A percentile compares a stretch with the other conserved stretches of the same genome.
These are phyloP conservation scores for Rhododendron griersonianum DNA, from an alignment of 148 eudicot species.

Conservation along the genomic window DNA sequence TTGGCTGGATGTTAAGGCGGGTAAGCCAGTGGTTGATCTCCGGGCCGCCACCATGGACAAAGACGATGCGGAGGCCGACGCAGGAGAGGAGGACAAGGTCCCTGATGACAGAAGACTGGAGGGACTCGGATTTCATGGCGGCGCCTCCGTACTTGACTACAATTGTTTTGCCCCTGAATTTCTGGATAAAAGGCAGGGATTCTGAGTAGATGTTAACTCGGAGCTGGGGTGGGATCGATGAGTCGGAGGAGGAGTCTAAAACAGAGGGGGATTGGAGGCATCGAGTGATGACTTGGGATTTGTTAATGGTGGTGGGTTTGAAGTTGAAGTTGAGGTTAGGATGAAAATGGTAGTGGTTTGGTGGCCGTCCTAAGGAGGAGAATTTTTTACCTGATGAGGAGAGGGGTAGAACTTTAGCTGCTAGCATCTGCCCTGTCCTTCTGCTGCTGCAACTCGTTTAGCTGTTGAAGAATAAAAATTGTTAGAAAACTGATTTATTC, in stretches of 20 bases:
- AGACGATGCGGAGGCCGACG: constrained; percentile 61
- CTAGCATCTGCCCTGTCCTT: not conserved
- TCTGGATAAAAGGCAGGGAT: constrained; percentile 72
- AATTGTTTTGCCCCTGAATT: constrained; percentile 67
- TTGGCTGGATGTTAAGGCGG: constrained; percentile 49
- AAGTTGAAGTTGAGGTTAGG: not conserved
- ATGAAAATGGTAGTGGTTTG: not conserved
- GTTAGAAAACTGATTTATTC: not conserved
- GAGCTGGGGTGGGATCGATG: not conserved
- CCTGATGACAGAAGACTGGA: constrained; percentile 66
- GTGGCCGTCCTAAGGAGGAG: not conserved
- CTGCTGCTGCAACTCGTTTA: not conserved
- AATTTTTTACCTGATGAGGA: not conserved
- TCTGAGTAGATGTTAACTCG: constrained; percentile 73
- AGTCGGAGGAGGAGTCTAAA: not conserved
- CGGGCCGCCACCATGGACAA: constrained; percentile 85
- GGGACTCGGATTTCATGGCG: constrained; percentile 70
- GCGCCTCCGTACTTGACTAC: constrained; percentile 88
- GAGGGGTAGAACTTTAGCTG: not conserved
- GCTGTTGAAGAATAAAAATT: not conserved
- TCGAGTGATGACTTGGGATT: not conserved
- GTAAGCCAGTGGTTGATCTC: constrained; percentile 69
- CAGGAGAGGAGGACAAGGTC: constrained; percentile 69
- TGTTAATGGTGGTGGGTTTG: not conserved
- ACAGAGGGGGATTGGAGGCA: constrained; percentile 3